Evolutionary conservation across 768 basidiomycete species (phyloP), one percentile per base, ranked within the genome.

Genomic region (Naganishia vaughanmartiniae): DNA sequence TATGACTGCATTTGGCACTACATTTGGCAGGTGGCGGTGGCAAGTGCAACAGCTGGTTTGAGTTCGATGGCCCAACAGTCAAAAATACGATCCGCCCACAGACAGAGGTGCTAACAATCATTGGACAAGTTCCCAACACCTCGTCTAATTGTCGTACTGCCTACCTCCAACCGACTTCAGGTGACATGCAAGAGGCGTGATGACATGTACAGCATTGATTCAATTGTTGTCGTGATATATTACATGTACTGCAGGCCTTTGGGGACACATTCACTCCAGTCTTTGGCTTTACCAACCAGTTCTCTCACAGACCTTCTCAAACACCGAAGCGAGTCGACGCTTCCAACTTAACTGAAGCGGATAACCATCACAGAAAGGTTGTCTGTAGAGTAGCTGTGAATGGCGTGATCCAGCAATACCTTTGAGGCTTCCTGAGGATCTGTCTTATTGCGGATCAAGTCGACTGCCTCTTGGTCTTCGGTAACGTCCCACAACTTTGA

Each of bases 401-500:
- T 85, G 21, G 96, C 96, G 75, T 94, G 88, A 70, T 91, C 87
- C 69, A 98, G 84, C 70, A 91, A 84, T 69, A 83, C 85, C 56
- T 86, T 83, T 74, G 89, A 90, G 6, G 95, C 95, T 73, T 86
- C 85, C 78, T 96, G 93, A 12, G 96, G 88, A 79, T 96, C 90
- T 42, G 86, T 83, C 60, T 76, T 72, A 19, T 73, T 67, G 33
- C 88, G 87, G 65, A 96, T 87, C 65, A 95, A 86, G 68, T 97
- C 90, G 42, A 95, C 88, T 4, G 94, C 94, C 48, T 85, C 86
- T 80, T 98, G 93, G 81, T 99, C 96, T 51, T 87, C 88, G 46
- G 89, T 87, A 21, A 99, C 91, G 81, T 99, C 96, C 96, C 96
- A 99, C 0, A 99, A 86, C 95, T 98, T 73, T 46, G 26, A 9